Evolutionary conservation across 345 rosid genomes (phyloP).

Genomic region (Corymbia maculata): DNA sequence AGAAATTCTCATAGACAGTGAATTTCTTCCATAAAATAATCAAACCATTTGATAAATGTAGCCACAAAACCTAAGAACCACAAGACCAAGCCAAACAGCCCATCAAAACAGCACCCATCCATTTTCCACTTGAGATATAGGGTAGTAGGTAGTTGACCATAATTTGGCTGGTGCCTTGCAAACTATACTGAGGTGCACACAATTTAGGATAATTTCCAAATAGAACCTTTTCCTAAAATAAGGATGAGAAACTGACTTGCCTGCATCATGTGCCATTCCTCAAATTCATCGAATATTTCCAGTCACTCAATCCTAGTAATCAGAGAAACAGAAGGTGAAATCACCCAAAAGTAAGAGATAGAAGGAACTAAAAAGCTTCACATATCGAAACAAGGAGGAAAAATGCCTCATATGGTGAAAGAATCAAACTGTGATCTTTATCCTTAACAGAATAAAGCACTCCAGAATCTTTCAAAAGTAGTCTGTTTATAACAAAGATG

Average conservation of each 20-base stretch:
- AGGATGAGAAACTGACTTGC: slow-evolving; percentile 30
- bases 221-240: neutral
- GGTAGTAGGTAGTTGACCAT: neutral
- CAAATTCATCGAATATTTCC: slow-evolving; percentile 94
- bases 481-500: neutral
- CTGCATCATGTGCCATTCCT: slow-evolving; percentile 99
- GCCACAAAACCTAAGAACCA: too few species aligned
- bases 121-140: too few species aligned
- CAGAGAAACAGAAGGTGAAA: neutral
- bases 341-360: neutral
- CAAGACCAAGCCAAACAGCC: too few species aligned
- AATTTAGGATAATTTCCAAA: neutral
- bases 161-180: neutral
- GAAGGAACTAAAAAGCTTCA: neutral
- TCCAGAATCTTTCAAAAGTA: neutral
- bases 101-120: too few species aligned
- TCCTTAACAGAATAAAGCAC: neutral
- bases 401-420: neutral
- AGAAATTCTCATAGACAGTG: too few species aligned
- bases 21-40: too few species aligned
- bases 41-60: too few species aligned
- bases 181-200: neutral
- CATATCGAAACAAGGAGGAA: neutral
- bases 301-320: slow-evolving; percentile 71
- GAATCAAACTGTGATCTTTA: neutral